Evolutionary conservation across 2,329 filamentous ascomycete species (phyloP).

Genomic region (Ophiocordyceps camponoti-floridani): DNA sequence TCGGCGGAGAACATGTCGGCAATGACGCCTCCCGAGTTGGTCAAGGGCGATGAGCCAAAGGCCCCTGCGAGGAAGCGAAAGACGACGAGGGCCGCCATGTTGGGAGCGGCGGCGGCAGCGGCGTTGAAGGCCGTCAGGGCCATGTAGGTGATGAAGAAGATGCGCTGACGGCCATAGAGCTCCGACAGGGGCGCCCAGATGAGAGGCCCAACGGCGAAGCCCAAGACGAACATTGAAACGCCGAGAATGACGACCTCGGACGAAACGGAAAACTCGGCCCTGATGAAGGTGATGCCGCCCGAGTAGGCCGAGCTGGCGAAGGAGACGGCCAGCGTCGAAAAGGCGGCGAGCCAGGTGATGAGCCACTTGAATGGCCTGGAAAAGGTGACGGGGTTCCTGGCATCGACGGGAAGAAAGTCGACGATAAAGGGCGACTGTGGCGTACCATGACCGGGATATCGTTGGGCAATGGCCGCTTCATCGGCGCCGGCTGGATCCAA

Average conservation of each 20-base stretch:
- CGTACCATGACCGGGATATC: constrained; percentile 45
- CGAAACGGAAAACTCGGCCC: constrained; percentile 32
- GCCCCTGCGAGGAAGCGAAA: constrained; percentile 50
- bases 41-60: constrained; percentile 44
- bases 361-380: constrained; percentile 41
- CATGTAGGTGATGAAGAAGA: constrained; percentile 41
- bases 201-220: constrained; percentile 42
- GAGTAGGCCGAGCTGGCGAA: constrained; percentile 54
- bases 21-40: constrained; percentile 44
- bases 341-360: constrained; percentile 42
- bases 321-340: constrained; percentile 50
- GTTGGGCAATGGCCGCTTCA: constrained; percentile 33
- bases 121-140: constrained; percentile 43
- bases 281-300: constrained; percentile 35
- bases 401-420: constrained; percentile 48
- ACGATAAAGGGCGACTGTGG: constrained; percentile 49
- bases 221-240: constrained; percentile 45
- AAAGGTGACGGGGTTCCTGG: constrained; percentile 48
- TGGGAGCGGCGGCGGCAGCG: constrained; percentile 36
- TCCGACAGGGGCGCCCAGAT: constrained; percentile 51
- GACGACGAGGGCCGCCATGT: constrained; percentile 42
- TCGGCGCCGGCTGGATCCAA: constrained; percentile 40
- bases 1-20: constrained; percentile 41
- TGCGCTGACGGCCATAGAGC: constrained; percentile 39
- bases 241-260: constrained; percentile 39